phyloP scores from a whole-genome alignment of 768 basidiomycete genomes.

The Ephemerocybe angulata region DNA sequence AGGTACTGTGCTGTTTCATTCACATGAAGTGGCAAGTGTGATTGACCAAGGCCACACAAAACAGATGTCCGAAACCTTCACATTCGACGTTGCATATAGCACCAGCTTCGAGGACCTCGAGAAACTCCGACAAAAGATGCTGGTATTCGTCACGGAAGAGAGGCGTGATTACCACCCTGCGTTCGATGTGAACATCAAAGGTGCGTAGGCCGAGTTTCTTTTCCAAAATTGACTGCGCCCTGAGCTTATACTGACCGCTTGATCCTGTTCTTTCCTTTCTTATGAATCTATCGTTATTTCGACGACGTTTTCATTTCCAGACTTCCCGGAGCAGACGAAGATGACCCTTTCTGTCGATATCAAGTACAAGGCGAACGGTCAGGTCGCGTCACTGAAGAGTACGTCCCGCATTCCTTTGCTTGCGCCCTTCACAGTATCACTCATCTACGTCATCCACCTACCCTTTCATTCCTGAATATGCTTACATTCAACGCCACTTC shows the following conservation, averaged over 20 bases:
- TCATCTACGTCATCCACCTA: neutral
- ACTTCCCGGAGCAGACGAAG: conserved; percentile 78
- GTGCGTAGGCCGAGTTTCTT: conserved; percentile 28
- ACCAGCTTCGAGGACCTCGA: conserved; percentile 84
- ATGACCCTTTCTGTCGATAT: conserved; percentile 77
- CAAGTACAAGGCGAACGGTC: conserved; percentile 86
- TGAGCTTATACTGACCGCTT: neutral
- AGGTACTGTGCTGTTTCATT: conserved; percentile 32
- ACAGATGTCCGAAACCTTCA: conserved; percentile 76
- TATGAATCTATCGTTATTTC: neutral
- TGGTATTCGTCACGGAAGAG: conserved; percentile 67
- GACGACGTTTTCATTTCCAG: conserved; percentile 20
- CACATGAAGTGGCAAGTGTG: neutral
- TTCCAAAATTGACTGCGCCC: neutral
- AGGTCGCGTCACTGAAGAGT: conserved; percentile 73
- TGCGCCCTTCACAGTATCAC: neutral
- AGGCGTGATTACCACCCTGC: conserved; percentile 70
- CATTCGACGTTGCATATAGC: conserved; percentile 73
- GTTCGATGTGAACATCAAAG: conserved; percentile 71
- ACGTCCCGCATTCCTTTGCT: conserved; percentile 9
- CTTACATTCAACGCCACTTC: neutral
- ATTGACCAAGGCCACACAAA: neutral
- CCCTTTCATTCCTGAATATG: neutral
- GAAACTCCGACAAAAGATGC: conserved; percentile 71
- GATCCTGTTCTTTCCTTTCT: neutral